Evolutionary conservation across 305 asterid species (phyloP), one percentile per base, ranked within the genome.

Genomic region (Fraxinus sp.): DNA sequence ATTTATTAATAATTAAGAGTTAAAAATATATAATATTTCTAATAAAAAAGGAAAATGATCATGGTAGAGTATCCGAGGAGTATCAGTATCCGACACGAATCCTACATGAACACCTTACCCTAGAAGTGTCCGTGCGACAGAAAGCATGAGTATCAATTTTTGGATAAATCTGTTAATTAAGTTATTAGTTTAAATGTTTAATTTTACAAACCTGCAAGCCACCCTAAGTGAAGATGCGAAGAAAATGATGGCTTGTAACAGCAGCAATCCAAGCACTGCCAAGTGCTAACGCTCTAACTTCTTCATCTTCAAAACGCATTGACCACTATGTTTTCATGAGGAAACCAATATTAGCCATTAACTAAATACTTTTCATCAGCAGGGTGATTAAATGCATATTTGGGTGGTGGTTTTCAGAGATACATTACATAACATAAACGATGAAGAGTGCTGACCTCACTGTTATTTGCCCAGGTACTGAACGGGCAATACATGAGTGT

Each of bases 261-360:
- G 98, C 97, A 89, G 98, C 97, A 86, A 95, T 95, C 98, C 98
- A 97, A 36, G 88, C 88, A 86, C 80, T 90, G 83, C 99, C 99
- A 77, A 91, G 92, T 87, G 98, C 98, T 82, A 95, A 89, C 11
- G 98, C 98, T 87, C 90, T 90, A 84, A 95, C 96, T 92, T 95
- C 99, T 89, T 97, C 99, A 77, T 93, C 98, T 87, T 93, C 98
- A 88, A 97, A 91, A 77, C 99, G 88, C 98, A 97, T 97, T 46
- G 98, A 97, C 99, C 99, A 97, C 99, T 97, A 79, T 62, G 86
- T 87, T 85, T 86, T 85, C 85, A 89, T 18, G 84, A 86, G 78
- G 74, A 82, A 84, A 81, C 75, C 79, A 70, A 52, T 75, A 81
- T 87, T 75, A 86, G 83, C 77, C 70, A 80, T 33, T 18, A 80